These are phyloP conservation scores for Begonia peltatifolia DNA, from an alignment of 306 rosid genomes.

Conservation along the genomic window DNA sequence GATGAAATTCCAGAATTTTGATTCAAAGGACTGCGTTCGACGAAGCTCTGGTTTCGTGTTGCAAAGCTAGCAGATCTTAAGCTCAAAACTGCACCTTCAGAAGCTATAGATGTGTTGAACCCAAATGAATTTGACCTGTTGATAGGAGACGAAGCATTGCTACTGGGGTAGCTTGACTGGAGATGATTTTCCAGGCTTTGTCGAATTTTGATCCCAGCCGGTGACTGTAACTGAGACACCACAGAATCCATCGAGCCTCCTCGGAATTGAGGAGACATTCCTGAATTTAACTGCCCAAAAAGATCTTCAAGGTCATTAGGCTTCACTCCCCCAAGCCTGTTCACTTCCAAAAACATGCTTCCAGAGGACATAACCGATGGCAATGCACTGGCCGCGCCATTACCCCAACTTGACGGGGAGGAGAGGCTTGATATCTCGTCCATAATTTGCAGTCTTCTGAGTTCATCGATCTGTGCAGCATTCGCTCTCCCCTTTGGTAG, in stretches of 20 bases:
- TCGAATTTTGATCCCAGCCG: conserved; percentile 33
- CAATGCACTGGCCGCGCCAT: conserved; percentile 23
- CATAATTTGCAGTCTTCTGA: conserved; percentile 12
- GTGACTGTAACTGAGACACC: conserved; percentile 26
- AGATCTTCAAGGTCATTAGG: conserved; percentile 52
- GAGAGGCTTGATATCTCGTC: conserved; percentile 25
- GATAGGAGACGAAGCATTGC: conserved; percentile 27
- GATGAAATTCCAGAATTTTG: conserved; percentile 35
- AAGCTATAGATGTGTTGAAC: conserved; percentile 16
- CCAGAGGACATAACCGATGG: conserved; percentile 23
- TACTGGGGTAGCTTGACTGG: conserved; percentile 28
- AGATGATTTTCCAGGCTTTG: conserved; percentile 32
- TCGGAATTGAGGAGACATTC: conserved; percentile 39
- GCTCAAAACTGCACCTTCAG: conserved; percentile 25
- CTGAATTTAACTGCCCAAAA: conserved; percentile 36
- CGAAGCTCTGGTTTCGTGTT: conserved; percentile 56
- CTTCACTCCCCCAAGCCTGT: conserved; percentile 31
- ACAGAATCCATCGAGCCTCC: conserved; percentile 40
- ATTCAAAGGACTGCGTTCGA: conserved; percentile 31
- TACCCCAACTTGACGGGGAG: conserved; percentile 46
- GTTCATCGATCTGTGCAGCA: conserved; percentile 26
- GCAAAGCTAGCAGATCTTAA: conserved; percentile 46
- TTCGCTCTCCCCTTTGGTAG: conserved; percentile 50
- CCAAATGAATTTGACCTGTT: conserved; percentile 32
- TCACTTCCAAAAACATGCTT: conserved; percentile 28